Percentiles rank a stretch among this genome's conserved stretches.
Evolutionary conservation across 805 yeast species (phyloP).

Genomic region (Schizosaccharomyces octosporus): DNA sequence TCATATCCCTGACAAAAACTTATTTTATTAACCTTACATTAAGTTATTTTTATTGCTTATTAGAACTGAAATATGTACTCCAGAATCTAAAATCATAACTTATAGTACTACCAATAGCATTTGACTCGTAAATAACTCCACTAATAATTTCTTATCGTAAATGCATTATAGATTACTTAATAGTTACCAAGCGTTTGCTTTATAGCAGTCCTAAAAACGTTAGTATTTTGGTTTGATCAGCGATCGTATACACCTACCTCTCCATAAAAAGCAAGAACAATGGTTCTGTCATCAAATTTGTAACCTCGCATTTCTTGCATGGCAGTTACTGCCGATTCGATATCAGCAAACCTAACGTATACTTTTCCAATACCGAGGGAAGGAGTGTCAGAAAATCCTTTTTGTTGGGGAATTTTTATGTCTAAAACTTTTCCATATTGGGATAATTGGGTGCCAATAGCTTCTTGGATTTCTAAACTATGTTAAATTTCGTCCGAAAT

Average conservation of each 20-base stretch:
- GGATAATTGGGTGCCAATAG: slow-evolving; percentile 27
- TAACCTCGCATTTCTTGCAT: slow-evolving; percentile 36
- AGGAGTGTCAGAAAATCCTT: slow-evolving; percentile 19
- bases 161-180: too few species aligned
- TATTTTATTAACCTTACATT: background rate
- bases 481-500: background rate
- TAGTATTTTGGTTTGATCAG: background rate
- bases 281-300: slow-evolving; percentile 39
- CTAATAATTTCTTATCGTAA: too few species aligned
- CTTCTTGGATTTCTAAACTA: slow-evolving; percentile 21
- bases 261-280: slow-evolving; percentile 37
- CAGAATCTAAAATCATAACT: too few species aligned
- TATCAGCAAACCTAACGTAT: slow-evolving; percentile 35
- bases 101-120: too few species aligned
- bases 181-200: background rate
- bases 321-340: slow-evolving; percentile 30
- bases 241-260: slow-evolving; percentile 22
- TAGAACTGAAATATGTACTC: background rate
- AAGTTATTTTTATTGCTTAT: too few species aligned
- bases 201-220: background rate
- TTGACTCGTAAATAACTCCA: too few species aligned
- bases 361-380: slow-evolving; percentile 46
- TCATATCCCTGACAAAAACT: background rate
- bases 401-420: slow-evolving; percentile 40
- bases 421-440: slow-evolving; percentile 27